Evolutionary conservation across 805 yeast species (phyloP), one percentile per base, ranked within the genome.

Genomic region (Kazachstania psychrophila): DNA sequence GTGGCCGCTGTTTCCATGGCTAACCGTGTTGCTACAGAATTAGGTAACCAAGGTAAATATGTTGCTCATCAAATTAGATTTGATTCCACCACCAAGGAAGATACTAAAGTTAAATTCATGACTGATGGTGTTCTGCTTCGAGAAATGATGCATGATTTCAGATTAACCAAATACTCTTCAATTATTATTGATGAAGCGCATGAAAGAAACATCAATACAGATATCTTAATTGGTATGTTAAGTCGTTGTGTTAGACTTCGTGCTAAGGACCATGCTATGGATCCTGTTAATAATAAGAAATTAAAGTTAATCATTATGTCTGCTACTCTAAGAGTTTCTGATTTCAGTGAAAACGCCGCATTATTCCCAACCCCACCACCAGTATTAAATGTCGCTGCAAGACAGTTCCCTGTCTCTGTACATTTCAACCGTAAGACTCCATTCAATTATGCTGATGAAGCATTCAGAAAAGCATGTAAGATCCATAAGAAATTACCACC

Each of bases 101-200:
- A 75, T 31, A 86, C 95, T 0, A 77, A 79, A 12, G 58, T 86
- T 54, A 86, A 86, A 52, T 86, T 85, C 50, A 85, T 86, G 95
- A 86, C 95, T 1, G 95, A 86, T 64, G 95, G 95, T 73, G 96
- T 92, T 17, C 62, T 92, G 36, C 64, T 94, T 25, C 70, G 97
- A 47, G 99, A 92, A 60, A 79, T 92, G 84, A 80, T 89, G 81
- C 67, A 73, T 1, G 98, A 92, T 52, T 80, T 92, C 42, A 62
- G 80, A 44, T 65, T 94, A 34, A 69, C 74, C 24, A 84, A 82
- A 51, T 92, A 92, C 56, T 87, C 96, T 0, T 79, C 83, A 0
- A 70, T 92, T 31, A 72, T 94, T 19, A 84, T 92, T 41, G 99
- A 92, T 65, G 99, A 92, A 61, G 99, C 99, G 0, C 99, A 92